Base-by-base conservation (phyloP, 75 land plant species). In the Sequoia sempervirens region DNA sequence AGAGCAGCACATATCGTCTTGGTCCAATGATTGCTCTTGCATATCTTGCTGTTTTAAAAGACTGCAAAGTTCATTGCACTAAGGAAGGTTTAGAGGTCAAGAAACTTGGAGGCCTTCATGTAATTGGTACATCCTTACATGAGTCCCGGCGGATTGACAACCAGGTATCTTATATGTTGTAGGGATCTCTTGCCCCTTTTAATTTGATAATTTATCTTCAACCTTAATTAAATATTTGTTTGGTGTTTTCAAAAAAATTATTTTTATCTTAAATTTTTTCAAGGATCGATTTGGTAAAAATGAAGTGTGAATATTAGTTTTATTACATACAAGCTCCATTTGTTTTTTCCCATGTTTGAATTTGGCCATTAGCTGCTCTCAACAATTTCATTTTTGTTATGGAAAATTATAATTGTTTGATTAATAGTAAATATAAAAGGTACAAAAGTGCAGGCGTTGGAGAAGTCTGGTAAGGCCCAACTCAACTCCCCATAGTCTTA, bases 111-210 rank as follows among this genome's bases (percentile, higher is more conserved):
- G 99, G 99, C 11, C 99, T 98, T 89, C 99, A 98, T 87, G 99
- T 98, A 47, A 96, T 96, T 79, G 99, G 99, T 4, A 98, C 99
- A 70, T 92, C 99, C 83, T 85, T 98, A 84, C 99, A 98, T 87
- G 99, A 98, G 82, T 96, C 99, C 26, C 92, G 99, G 15, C 93
- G 99, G 85, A 96, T 98, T 80, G 99, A 98, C 83, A 98, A 98
- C 79, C 99, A 96, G 93, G 99, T 95, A 73, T 73, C 81, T 28
- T 4, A 54, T 81, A 18, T 7, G 2, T 36, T 81, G 41, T 20
- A 37, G 78, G 78, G 20, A 75, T 81, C 26, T 32, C 40, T 81
- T 52, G 0, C 45, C 0, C 30, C 30, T 45, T 8, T 78, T 18
- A 45, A 2, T 45, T 78, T 45, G 80, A 11, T 15, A 40, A 26